Evolutionary conservation across 768 basidiomycete species (phyloP), one percentile per base, ranked within the genome.

Genomic region (Lactarius quietus): DNA sequence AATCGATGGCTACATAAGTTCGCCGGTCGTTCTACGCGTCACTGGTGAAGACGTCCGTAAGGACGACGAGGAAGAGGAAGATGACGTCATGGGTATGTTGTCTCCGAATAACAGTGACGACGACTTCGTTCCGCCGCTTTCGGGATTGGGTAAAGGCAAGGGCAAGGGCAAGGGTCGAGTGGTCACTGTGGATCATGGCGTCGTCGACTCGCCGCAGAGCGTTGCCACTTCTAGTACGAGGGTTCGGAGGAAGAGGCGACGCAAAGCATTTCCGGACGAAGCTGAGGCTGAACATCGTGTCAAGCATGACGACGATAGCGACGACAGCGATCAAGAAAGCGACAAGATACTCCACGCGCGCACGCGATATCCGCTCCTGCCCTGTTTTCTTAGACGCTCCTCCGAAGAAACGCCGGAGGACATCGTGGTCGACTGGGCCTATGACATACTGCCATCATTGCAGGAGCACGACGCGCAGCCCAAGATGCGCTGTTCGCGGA

Each of bases 391-490:
- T 14, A 31, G 17, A 28, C 7, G 29, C 52, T 15, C 52, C 5
- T 31, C 28, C n/a, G 12, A 33, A 17, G 43, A 36, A 28, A n/a
- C 35, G 35, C 20, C 7, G 14, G 7, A 54, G 26, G 54, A 29
- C 54, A 5, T 9, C 20, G 23, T 28, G 33, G 10, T 33, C 31
- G 15, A 26, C 41, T 1, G 31, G n/a, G 10, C n/a, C n/a, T n/a
- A 0, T 31, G 18, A 36, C 62, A 7, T 69, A 39, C 39, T 67
- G 68, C n/a, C 68, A 69, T 51, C 66, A 69, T 43, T 64, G 66
- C 38, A 45, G 66, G 14, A 33, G 57, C 48, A 67, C 57, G 48
- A 64, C 48, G 14, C 33, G 6, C 15, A 52, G 15, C 53, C 35
- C 26, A 66, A 61, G 41, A 64, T 69, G 66, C 38, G 41, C 6